Base-by-base conservation (phyloP, 2,329 filamentous ascomycete species). In the Colletotrichum melonis region DNA sequence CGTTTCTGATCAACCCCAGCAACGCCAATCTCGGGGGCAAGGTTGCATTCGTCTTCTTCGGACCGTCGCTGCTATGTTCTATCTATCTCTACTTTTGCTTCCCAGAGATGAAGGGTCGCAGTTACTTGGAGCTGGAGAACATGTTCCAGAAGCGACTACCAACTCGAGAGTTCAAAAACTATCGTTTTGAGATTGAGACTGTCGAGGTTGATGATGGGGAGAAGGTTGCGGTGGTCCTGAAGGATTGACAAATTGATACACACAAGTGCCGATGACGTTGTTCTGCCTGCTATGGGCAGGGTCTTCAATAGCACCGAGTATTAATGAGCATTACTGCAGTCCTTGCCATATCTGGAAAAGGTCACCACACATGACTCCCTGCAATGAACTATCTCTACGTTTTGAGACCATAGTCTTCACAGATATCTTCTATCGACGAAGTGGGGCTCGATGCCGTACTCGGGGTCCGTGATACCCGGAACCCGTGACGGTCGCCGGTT, bases 21-120 rank as follows among this genome's bases (percentile, higher is more conserved):
- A 76, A 77, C 19, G 78, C 75, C 0, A 81, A 84, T 5, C 78
- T 86, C 0, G 82, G 82, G 5, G 82, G 80, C 1, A 85, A 85
- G 75, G 82, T 82, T 0, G 79, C 79, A 0, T 86, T 86, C 49
- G 76, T 86, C 1, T 86, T 84, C 74, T 81, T 79, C 1, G 82
- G 77, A 0, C 75, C 81, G 3, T 56, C 70, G 7, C 72, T 77
- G 38, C 71, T 80, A 4, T 46, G 80, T n/a, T 77, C 72, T 26
- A 73, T 78, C 24, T 75, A 79, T 28, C 81, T 77, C 66, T 38
- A 82, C 22, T 78, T 79, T 54, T 79, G 72, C 58, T 77, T 83
- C 80, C 85, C 85, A 3, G 79, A 81, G 72, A 80, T 78, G 22
- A 67, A 74, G 24, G 74, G 73, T 2, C 73, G 76, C 7, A 76